These are phyloP conservation scores for Pulveroboletus sp. DNA, from an alignment of 768 basidiomycete species.

Conservation along the genomic window DNA sequence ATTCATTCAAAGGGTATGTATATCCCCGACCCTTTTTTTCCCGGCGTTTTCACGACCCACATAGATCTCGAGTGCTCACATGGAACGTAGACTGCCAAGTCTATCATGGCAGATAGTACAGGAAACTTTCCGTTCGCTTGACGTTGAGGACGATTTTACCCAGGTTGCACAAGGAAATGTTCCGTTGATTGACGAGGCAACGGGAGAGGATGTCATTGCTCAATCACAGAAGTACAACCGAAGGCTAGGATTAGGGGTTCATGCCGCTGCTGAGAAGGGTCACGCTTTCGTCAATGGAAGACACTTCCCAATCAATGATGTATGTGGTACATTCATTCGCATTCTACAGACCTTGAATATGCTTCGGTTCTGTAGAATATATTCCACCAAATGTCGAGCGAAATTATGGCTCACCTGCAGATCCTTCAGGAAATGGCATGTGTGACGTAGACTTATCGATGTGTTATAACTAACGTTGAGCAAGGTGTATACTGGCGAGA, in stretches of 20 bases:
- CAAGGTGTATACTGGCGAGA: conserved; percentile 54
- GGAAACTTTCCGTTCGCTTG: conserved; percentile 37
- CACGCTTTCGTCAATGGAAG: conserved; percentile 91
- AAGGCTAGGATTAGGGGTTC: conserved; percentile 50
- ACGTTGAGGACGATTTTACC: conserved; percentile 36
- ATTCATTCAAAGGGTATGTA: conserved; percentile 52
- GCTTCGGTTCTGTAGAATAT: conserved; percentile 13
- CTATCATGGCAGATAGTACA: conserved; percentile 45
- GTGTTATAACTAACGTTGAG: not conserved
- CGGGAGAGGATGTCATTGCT: conserved; percentile 35
- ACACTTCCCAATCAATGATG: conserved; percentile 63
- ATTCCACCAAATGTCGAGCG: conserved; percentile 34
- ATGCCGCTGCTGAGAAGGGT: conserved; percentile 41
- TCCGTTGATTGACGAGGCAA: conserved; percentile 25
- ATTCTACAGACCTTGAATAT: not conserved
- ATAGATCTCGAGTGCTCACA: conserved; percentile 40
- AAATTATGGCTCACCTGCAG: conserved; percentile 55
- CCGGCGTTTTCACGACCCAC: conserved; percentile 1
- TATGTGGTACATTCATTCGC: conserved; percentile 34
- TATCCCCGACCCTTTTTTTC: not conserved
- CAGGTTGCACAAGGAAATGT: conserved; percentile 34
- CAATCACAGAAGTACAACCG: conserved; percentile 50
- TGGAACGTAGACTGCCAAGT: conserved; percentile 28
- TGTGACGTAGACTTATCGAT: not conserved
- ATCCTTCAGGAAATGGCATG: conserved; percentile 72